A percentile compares a stretch with the other conserved stretches of the same genome.
Conservation (phyloP, 1,284 basidiomycete genomes). For the Rhodotorula sp. region DNA sequence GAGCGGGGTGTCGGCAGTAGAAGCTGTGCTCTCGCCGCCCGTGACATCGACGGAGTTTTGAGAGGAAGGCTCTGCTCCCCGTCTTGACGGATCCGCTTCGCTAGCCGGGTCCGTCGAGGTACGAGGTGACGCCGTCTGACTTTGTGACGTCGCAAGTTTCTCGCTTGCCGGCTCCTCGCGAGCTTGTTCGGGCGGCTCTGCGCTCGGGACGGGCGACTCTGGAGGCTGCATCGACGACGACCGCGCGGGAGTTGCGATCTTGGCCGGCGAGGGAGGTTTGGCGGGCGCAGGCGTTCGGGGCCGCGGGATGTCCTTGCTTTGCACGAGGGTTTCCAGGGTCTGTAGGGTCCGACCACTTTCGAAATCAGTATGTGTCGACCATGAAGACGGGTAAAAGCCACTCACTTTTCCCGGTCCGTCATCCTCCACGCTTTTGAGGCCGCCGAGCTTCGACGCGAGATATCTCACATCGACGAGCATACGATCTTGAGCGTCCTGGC, state of each 20-base stretch:
- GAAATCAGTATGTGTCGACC: neutral
- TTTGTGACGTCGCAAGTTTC: too few relatives aligned
- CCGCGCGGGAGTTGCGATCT: slow-evolving; percentile 2
- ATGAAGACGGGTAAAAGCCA: neutral
- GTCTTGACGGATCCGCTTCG: too few relatives aligned
- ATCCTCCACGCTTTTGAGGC: slow-evolving; percentile 43
- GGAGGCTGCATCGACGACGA: slow-evolving; percentile 3
- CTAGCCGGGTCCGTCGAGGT: too few relatives aligned
- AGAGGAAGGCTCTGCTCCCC: too few relatives aligned
- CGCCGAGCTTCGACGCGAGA: slow-evolving; percentile 36
- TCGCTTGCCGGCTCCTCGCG: too few relatives aligned
- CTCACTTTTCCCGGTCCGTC: slow-evolving; percentile 23
- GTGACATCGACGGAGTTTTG: too few relatives aligned
- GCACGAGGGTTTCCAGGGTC: slow-evolving; percentile 29
- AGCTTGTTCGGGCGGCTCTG: too few relatives aligned
- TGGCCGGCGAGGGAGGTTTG: neutral
- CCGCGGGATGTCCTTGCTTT: slow-evolving; percentile 15
- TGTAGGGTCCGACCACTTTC: neutral
- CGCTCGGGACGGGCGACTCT: too few relatives aligned
- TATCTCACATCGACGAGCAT: slow-evolving; percentile 41
- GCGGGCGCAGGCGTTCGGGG: neutral
- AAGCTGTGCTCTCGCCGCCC: neutral
- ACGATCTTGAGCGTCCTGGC: slow-evolving; percentile 69
- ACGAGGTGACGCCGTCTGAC: too few relatives aligned
- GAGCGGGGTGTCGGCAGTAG: neutral